A percentile compares a stretch with the other conserved stretches of the same genome.
These are phyloP conservation scores for Verbena officinalis DNA, from an alignment of 257 asterid genomes.

Conservation along the genomic window DNA sequence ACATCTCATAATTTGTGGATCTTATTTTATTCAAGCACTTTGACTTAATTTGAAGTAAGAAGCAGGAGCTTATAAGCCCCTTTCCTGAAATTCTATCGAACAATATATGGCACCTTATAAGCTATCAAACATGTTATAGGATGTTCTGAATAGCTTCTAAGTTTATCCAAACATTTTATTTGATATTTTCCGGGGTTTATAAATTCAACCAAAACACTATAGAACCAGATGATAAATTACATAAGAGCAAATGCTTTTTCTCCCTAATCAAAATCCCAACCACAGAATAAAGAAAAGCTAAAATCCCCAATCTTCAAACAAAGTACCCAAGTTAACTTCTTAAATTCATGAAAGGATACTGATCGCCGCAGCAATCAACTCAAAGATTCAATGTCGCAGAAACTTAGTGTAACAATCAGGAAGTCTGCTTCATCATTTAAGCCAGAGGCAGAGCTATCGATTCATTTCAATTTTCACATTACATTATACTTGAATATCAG, in stretches of 20 bases:
- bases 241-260: background rate
- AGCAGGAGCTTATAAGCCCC: too few species aligned
- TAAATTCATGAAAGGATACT: background rate
- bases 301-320: conserved; percentile 12
- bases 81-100: too few species aligned
- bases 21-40: too few species aligned
- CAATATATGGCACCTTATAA: too few species aligned
- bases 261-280: background rate
- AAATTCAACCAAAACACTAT: too few species aligned
- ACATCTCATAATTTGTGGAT: too few species aligned
- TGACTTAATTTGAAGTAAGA: too few species aligned
- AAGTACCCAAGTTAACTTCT: background rate
- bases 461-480: background rate
- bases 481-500: background rate
- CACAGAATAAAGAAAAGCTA: background rate
- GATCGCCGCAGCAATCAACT: background rate
- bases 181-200: too few species aligned
- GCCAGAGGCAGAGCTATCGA: background rate
- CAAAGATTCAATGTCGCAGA: background rate
- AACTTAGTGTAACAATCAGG: conserved; percentile 8
- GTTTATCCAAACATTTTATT: too few species aligned
- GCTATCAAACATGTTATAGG: too few species aligned
- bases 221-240: background rate
- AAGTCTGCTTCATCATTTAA: background rate
- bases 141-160: too few species aligned